A percentile compares a stretch with the other conserved stretches of the same genome.
Evolutionary conservation across 1,284 basidiomycete genomes (phyloP).

Genomic region (Takashimella tepidaria): DNA sequence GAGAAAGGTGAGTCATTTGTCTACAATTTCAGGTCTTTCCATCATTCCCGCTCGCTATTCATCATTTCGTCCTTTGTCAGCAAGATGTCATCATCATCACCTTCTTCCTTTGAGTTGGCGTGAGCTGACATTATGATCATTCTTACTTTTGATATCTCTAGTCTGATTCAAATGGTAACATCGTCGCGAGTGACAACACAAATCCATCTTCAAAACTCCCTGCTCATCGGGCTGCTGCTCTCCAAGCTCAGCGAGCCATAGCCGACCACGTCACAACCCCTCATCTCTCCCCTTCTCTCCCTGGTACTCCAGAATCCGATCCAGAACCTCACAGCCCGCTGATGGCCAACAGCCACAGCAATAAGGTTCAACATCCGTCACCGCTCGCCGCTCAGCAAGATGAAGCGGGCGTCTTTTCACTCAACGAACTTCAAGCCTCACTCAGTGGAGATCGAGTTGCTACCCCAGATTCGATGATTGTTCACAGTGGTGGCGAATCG

Average conservation of each 20-base stretch:
- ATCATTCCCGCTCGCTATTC: conserved; percentile 5
- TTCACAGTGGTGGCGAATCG: conserved; percentile 4
- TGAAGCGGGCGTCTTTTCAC: conserved; percentile 1
- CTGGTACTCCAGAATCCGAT: conserved; percentile 24
- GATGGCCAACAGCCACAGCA: conserved; percentile 1
- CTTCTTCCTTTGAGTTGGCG: conserved; percentile 2
- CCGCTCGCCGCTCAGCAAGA: conserved; percentile 11
- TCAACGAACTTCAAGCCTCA: conserved; percentile 11
- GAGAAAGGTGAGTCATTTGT: conserved; percentile 12
- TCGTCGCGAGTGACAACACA: conserved; percentile 4
- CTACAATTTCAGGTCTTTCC: conserved; percentile 8
- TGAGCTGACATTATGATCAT: conserved; percentile 2
- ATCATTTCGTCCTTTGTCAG: background rate
- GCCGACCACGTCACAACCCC: conserved; percentile 5
- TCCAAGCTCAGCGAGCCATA: conserved; percentile 11
- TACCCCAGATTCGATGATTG: conserved; percentile 8
- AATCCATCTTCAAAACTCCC: background rate
- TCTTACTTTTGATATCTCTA: background rate
- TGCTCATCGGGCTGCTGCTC: conserved; percentile 2
- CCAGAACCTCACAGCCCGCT: conserved; percentile 16
- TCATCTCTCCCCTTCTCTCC: conserved; percentile 13
- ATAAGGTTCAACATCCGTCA: conserved; percentile 7
- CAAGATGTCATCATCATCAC: background rate
- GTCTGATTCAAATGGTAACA: background rate
- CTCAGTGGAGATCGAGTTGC: conserved; percentile 6